These are phyloP conservation scores for Penicillium taxi DNA, from an alignment of 495 filamentous ascomycete species.

Conservation along the genomic window DNA sequence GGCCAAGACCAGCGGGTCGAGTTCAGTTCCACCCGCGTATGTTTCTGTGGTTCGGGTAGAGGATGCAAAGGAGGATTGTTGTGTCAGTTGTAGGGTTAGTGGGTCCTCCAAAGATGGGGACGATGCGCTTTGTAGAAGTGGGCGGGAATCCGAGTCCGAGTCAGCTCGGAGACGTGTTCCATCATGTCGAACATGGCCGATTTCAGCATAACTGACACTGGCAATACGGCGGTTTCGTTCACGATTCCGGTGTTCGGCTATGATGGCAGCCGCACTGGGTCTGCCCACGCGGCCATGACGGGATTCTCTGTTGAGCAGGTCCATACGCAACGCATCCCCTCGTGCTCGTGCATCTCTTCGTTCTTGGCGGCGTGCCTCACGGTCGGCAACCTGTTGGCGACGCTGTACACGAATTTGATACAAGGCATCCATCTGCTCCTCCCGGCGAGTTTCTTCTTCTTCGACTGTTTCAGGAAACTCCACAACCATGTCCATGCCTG, in stretches of 20 bases:
- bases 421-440: slow-evolving; percentile 85
- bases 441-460: slow-evolving; percentile 72
- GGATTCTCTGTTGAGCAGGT: slow-evolving; percentile 46
- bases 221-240: slow-evolving; percentile 69
- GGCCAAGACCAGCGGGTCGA: slow-evolving; percentile 20
- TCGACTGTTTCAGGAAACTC: slow-evolving; percentile 69
- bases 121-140: slow-evolving; percentile 50
- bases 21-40: slow-evolving; percentile 20
- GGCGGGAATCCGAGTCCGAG: slow-evolving; percentile 70
- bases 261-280: slow-evolving; percentile 22
- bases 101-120: slow-evolving; percentile 19
- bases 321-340: slow-evolving; percentile 57
- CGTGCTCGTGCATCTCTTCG: slow-evolving; percentile 60
- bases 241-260: slow-evolving; percentile 60
- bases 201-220: slow-evolving; percentile 74
- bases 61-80: slow-evolving; percentile 28
- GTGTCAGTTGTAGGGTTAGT: slow-evolving; percentile 20
- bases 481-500: slow-evolving; percentile 83
- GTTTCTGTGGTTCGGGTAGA: slow-evolving; percentile 25
- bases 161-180: slow-evolving; percentile 78
- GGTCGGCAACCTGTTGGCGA: slow-evolving; percentile 64
- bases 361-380: slow-evolving; percentile 61
- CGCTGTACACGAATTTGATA: slow-evolving; percentile 83
- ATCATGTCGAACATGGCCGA: slow-evolving; percentile 83
- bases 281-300: slow-evolving; percentile 18